These are phyloP conservation scores for Wickerhamia fluorescens DNA, from an alignment of 805 yeast genomes.

Conservation along the genomic window DNA sequence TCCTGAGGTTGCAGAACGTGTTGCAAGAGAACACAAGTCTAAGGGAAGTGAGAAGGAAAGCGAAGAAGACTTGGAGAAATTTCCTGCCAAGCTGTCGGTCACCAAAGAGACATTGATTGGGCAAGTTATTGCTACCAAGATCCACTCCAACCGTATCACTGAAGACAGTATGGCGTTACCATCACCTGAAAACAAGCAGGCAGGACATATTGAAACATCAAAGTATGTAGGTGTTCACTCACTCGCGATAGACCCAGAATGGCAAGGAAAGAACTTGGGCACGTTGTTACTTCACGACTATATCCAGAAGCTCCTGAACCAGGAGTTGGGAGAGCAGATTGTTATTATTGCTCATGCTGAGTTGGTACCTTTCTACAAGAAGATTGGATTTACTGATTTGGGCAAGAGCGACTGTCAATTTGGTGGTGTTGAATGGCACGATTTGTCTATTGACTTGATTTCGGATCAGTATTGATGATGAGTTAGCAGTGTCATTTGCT, in stretches of 20 bases:
- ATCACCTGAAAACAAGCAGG: constrained; percentile 19
- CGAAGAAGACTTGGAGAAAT: constrained; percentile 26
- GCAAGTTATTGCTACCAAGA: constrained; percentile 75
- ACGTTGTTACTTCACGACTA: constrained; percentile 80
- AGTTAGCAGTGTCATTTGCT: no score
- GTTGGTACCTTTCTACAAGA: constrained; percentile 69
- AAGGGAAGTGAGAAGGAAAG: constrained; percentile 6
- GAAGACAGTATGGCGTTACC: constrained; percentile 59
- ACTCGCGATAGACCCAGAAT: constrained; percentile 67
- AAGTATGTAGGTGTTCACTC: constrained; percentile 76
- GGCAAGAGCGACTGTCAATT: constrained; percentile 57
- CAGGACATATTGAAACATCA: constrained; percentile 74
- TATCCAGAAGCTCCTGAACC: constrained; percentile 82
- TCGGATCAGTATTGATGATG: constrained; percentile 39
- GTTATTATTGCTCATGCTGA: constrained; percentile 65
- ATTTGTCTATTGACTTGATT: constrained; percentile 42
- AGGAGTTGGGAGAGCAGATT: constrained; percentile 75
- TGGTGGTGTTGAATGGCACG: constrained; percentile 59
- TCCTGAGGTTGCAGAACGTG: constrained; percentile 32
- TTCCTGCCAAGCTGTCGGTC: constrained; percentile 44
- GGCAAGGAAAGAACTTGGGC: constrained; percentile 78
- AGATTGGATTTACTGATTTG: constrained; percentile 67
- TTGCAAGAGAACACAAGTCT: constrained; percentile 19
- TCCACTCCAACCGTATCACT: constrained; percentile 42
- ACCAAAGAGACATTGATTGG: constrained; percentile 65